phyloP scores from a whole-genome alignment of 2,329 filamentous ascomycete species.

The Arthrobotrys iridis region DNA sequence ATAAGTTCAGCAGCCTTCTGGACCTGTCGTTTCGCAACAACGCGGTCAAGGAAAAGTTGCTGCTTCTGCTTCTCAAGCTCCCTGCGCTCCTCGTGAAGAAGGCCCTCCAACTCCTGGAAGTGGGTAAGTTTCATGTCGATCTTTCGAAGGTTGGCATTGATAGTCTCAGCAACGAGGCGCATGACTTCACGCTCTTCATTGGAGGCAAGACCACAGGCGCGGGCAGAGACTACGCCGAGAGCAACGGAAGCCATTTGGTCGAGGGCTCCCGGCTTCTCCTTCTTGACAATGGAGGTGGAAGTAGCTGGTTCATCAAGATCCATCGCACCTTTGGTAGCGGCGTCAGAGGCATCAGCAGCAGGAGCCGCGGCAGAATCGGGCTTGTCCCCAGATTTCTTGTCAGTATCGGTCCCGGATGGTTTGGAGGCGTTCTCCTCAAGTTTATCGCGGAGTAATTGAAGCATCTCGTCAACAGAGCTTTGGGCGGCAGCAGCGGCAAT shows the following conservation, averaged over 20 bases:
- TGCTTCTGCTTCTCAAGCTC: constrained; percentile 92
- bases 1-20: constrained; percentile 81
- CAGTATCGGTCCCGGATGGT: constrained; percentile 38
- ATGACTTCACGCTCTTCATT: constrained; percentile 98
- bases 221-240: constrained; percentile 84
- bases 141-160: constrained; percentile 94
- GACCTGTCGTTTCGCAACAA: constrained; percentile 88
- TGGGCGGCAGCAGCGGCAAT: constrained; percentile 91
- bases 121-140: constrained; percentile 94
- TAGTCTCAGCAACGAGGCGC: constrained; percentile 86
- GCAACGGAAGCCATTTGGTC: constrained; percentile 76
- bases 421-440: constrained; percentile 68
- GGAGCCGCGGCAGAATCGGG: constrained; percentile 8
- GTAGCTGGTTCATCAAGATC: constrained; percentile 66
- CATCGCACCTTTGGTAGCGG: constrained; percentile 63
- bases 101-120: constrained; percentile 93
- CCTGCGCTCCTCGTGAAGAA: constrained; percentile 88
- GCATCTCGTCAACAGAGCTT: constrained; percentile 86
- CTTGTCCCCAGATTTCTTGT: constrained; percentile 52
- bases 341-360: neutral
- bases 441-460: constrained; percentile 78
- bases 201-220: constrained; percentile 86
- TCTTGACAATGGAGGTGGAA: constrained; percentile 66
- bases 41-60: constrained; percentile 89
- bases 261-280: constrained; percentile 70